Conservation (phyloP, 257 asterid species). For the Datura wrightii region DNA sequence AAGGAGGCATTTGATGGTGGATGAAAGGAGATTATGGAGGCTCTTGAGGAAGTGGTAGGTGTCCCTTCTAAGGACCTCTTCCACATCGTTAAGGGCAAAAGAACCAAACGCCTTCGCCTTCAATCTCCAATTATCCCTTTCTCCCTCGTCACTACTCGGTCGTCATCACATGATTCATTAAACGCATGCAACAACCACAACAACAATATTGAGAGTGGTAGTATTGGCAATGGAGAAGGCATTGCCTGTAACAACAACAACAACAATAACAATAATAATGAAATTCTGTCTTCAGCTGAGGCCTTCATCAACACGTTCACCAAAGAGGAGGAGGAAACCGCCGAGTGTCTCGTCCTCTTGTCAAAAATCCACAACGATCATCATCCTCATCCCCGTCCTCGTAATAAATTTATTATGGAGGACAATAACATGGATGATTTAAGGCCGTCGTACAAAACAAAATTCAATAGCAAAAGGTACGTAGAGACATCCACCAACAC, state of each 20-base stretch:
- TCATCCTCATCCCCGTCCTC: not conserved
- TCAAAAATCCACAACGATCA: constrained; percentile 34
- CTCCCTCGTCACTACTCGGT: constrained; percentile 28
- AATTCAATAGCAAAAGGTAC: constrained; percentile 52
- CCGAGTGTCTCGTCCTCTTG: constrained; percentile 60
- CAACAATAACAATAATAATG: constrained; percentile 44
- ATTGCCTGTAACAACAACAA: not conserved
- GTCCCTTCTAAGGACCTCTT: constrained; percentile 42
- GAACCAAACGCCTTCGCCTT: constrained; percentile 49
- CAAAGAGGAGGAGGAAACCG: constrained; percentile 64
- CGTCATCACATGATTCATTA: constrained; percentile 40
- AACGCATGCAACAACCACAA: constrained; percentile 6
- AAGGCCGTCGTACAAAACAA: constrained; percentile 10
- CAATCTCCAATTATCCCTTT: constrained; percentile 44
- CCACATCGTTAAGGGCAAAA: constrained; percentile 49
- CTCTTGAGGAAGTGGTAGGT: constrained; percentile 41
- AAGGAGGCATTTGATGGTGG: constrained; percentile 34
- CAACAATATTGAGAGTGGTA: not conserved
- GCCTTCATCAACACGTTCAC: constrained; percentile 27
- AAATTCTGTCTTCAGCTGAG: constrained; percentile 35
- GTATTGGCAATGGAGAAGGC: not conserved
- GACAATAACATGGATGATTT: not conserved
- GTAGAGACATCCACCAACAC: constrained; percentile 41
- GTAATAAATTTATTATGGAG: not conserved
- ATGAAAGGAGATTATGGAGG: constrained; percentile 41